Evolutionary conservation across 1,139 yeast species (phyloP).

Genomic region (Magnusiomyces magnusii): DNA sequence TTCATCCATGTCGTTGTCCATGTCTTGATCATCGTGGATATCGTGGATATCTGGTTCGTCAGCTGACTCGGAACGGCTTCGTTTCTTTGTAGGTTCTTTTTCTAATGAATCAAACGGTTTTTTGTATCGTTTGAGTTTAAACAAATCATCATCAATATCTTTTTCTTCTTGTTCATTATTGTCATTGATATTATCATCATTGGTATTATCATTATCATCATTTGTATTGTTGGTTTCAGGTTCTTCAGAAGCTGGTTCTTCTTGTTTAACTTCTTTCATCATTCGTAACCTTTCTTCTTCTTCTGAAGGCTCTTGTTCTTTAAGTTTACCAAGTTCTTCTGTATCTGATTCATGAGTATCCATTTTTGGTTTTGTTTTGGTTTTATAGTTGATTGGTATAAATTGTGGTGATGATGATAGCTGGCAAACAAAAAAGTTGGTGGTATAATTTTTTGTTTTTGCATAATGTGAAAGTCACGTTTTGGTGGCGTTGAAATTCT

Average conservation of each 20-base stretch:
- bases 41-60: neutral
- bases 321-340: no score
- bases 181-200: conserved; percentile 7
- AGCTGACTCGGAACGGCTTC: conserved; percentile 12
- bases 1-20: conserved; percentile 33
- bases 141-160: conserved; percentile 36
- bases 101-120: no score
- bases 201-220: conserved; percentile 2
- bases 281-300: conserved; percentile 9
- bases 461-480: neutral
- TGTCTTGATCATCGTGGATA: conserved; percentile 23
- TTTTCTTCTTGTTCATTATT: conserved; percentile 14
- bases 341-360: no score
- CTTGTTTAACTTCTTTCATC: conserved; percentile 5
- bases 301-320: conserved; percentile 10
- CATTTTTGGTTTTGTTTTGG: no score
- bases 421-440: no score
- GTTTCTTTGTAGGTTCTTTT: no score
- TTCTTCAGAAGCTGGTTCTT: conserved; percentile 1
- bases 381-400: no score
- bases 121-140: conserved; percentile 36
- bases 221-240: neutral
- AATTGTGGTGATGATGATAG: no score
- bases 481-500: neutral
- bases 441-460: no score